Evolutionary conservation across 1,139 yeast species (phyloP).

Genomic region (Kodamaea suecica): DNA sequence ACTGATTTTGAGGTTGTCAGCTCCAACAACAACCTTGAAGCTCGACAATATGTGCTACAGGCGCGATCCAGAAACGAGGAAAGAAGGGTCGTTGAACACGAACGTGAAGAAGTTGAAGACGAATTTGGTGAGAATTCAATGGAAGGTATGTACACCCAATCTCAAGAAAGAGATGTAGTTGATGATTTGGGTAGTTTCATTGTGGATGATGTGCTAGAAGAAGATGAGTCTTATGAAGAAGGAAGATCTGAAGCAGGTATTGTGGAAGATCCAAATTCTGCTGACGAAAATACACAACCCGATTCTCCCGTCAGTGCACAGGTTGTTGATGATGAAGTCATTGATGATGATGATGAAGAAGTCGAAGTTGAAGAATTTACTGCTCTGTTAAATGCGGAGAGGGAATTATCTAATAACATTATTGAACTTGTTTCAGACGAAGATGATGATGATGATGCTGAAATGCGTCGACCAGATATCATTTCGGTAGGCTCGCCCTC

Average conservation of each 20-base stretch:
- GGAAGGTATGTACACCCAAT: slow-evolving; percentile 40
- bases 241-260: slow-evolving; percentile 1
- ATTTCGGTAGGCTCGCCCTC: no score
- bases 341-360: slow-evolving; percentile 22
- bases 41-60: not conserved
- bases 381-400: slow-evolving; percentile 43
- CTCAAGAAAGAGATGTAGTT: slow-evolving; percentile 34
- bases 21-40: no score
- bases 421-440: slow-evolving; percentile 2
- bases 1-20: no score
- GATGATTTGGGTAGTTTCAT: slow-evolving; percentile 36
- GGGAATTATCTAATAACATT: slow-evolving; percentile 24
- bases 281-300: slow-evolving; percentile 8
- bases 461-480: no score
- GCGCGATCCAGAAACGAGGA: not conserved
- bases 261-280: no score
- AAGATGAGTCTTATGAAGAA: slow-evolving; percentile 13
- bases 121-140: slow-evolving; percentile 39
- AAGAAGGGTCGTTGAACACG: not conserved
- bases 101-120: slow-evolving; percentile 31
- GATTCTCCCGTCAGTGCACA: not conserved
- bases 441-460: not conserved
- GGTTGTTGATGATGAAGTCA: slow-evolving; percentile 17
- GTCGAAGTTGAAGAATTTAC: slow-evolving; percentile 33
- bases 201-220: slow-evolving; percentile 23